Conservation (phyloP, 1,139 yeast species). For the Pichia sp. region DNA sequence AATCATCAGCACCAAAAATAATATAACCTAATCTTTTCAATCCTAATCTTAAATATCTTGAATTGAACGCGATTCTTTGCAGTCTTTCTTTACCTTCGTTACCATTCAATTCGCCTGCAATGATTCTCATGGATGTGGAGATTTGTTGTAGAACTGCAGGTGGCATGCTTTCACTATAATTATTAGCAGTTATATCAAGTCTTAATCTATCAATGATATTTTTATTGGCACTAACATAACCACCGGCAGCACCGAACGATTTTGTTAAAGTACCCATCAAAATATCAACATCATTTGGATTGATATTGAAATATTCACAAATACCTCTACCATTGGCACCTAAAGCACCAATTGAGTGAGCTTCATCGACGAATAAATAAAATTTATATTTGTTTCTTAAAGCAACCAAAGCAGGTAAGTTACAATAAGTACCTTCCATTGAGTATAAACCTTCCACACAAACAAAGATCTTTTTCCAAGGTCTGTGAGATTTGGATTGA, state of each 20-base stretch:
- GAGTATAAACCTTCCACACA: slow-evolving; percentile 96
- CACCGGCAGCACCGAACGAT: slow-evolving; percentile 99
- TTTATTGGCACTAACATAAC: slow-evolving; percentile 80
- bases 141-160: slow-evolving; percentile 93
- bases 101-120: slow-evolving; percentile 79
- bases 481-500: slow-evolving; percentile 94
- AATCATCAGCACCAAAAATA: slow-evolving; percentile 93
- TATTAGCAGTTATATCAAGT: slow-evolving; percentile 68
- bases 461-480: slow-evolving; percentile 92
- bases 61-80: slow-evolving; percentile 91
- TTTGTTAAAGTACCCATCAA: slow-evolving; percentile 98
- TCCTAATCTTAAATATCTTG: slow-evolving; percentile 89
- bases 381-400: slow-evolving; percentile 85
- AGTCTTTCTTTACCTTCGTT: slow-evolving; percentile 93
- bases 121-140: slow-evolving; percentile 72
- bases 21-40: slow-evolving; percentile 90
- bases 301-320: slow-evolving; percentile 86
- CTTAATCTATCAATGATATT: slow-evolving; percentile 71
- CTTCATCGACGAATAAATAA: slow-evolving; percentile 92
- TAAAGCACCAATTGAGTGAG: slow-evolving; percentile 97
- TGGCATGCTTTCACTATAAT: slow-evolving; percentile 81
- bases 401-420: slow-evolving; percentile 74
- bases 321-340: slow-evolving; percentile 95
- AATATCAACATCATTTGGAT: slow-evolving; percentile 74
- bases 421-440: slow-evolving; percentile 97